A percentile compares a stretch with the other conserved stretches of the same genome.
These are phyloP conservation scores for Lecanicillium sp. DNA, from an alignment of 2,329 filamentous ascomycete genomes.

Conservation along the genomic window DNA sequence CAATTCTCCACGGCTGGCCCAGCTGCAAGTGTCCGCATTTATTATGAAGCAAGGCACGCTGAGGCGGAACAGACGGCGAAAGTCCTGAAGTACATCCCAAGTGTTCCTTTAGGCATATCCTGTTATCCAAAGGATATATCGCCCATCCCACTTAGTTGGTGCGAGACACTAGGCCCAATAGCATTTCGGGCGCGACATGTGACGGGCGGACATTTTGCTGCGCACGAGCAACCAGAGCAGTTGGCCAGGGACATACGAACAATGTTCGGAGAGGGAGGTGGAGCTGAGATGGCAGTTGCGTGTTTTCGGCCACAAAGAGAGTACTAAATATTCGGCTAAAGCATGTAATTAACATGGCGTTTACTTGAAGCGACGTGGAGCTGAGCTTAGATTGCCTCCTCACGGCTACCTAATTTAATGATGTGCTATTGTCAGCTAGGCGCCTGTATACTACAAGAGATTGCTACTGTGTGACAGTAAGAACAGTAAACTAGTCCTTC, in stretches of 20 bases:
- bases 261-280: constrained; percentile 50
- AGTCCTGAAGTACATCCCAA: constrained; percentile 19
- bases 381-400: too few species aligned
- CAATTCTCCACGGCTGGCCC: constrained; percentile 63
- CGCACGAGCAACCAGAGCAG: constrained; percentile 47
- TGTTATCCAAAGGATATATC: constrained; percentile 52
- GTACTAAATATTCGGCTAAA: too few species aligned
- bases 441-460: too few species aligned
- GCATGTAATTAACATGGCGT: too few species aligned
- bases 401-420: too few species aligned
- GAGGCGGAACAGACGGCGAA: constrained; percentile 12
- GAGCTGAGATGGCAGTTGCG: constrained; percentile 27
- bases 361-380: too few species aligned
- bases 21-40: constrained; percentile 59
- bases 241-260: constrained; percentile 44
- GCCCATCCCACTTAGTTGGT: constrained; percentile 48
- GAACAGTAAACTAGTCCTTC: background rate
- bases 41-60: constrained; percentile 56
- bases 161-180: constrained; percentile 49
- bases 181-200: constrained; percentile 46
- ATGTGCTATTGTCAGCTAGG: too few species aligned
- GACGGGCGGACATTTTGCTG: constrained; percentile 54
- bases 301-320: too few species aligned
- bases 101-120: constrained; percentile 37
- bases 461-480: too few species aligned